phyloP scores from a whole-genome alignment of 1,139 yeast species.

The Ogataea hybrid region DNA sequence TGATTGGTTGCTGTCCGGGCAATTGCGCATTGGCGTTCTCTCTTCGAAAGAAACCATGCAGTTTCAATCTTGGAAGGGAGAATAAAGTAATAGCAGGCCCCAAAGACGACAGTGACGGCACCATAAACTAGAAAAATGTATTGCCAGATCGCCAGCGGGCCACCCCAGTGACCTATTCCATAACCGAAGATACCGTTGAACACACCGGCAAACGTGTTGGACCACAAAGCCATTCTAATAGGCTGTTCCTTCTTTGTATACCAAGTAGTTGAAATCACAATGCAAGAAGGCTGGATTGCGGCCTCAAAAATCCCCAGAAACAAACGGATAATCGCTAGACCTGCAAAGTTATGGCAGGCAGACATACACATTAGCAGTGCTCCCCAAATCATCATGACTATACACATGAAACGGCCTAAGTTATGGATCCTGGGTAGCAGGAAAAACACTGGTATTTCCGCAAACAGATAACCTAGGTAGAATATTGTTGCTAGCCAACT shows the following conservation, averaged over 20 bases:
- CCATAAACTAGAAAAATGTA: conserved; percentile 29
- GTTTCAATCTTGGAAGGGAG: conserved; percentile 53
- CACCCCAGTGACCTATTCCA: conserved; percentile 37
- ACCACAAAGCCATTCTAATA: conserved; percentile 37
- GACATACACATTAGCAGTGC: conserved; percentile 41
- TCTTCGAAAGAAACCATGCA: conserved; percentile 50
- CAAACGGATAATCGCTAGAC: conserved; percentile 37
- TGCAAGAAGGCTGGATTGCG: conserved; percentile 37
- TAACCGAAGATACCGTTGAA: conserved; percentile 30
- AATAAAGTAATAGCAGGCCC: conserved; percentile 32
- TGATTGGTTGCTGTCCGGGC: conserved; percentile 27
- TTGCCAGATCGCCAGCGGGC: conserved; percentile 28
- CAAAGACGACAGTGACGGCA: conserved; percentile 32
- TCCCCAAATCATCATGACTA: conserved; percentile 50
- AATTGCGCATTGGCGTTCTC: conserved; percentile 40
- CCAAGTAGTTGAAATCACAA: conserved; percentile 30
- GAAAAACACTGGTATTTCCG: conserved; percentile 46
- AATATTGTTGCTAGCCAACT: conserved; percentile 56
- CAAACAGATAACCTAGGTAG: conserved; percentile 50
- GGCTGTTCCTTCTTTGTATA: conserved; percentile 37
- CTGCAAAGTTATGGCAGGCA: conserved; percentile 36
- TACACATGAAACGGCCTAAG: conserved; percentile 38
- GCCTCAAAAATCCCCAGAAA: conserved; percentile 41
- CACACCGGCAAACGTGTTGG: conserved; percentile 28
- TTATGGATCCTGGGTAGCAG: conserved; percentile 47